phyloP scores from a whole-genome alignment of 2,329 filamentous ascomycete species.

The Amesomyces nigricolor region DNA sequence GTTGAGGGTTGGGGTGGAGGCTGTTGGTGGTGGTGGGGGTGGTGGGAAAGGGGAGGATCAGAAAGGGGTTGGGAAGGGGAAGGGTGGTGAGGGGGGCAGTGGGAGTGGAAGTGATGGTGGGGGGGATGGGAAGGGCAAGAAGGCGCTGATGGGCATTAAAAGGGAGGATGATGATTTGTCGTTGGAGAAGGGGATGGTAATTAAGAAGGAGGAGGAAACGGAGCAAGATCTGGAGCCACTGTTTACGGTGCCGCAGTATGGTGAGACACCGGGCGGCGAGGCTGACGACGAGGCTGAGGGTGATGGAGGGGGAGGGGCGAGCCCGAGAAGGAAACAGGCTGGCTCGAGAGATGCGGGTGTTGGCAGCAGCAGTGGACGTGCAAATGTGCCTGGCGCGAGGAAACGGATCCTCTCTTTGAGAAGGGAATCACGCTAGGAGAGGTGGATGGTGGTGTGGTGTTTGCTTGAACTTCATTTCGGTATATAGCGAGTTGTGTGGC shows the following conservation, averaged over 20 bases:
- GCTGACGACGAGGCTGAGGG: constrained; percentile 38
- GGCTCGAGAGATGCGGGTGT: background rate
- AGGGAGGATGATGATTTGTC: background rate
- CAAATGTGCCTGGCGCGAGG: too few relatives aligned
- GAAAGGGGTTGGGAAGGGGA: background rate
- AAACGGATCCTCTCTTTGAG: too few relatives aligned
- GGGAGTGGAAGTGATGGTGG: background rate
- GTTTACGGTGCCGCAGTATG: constrained; percentile 10
- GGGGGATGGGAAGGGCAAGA: background rate
- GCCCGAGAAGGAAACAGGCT: constrained; percentile 4
- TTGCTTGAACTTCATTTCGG: too few relatives aligned
- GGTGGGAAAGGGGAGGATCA: constrained; percentile 43
- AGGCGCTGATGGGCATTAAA: background rate
- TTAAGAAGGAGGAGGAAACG: constrained; percentile 33
- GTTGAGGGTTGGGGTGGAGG: too few relatives aligned
- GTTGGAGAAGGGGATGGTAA: constrained; percentile 25
- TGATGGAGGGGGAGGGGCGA: background rate
- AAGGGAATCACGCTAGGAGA: too few relatives aligned
- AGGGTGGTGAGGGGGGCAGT: background rate
- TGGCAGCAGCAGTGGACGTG: too few relatives aligned
- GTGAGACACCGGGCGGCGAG: constrained; percentile 39
- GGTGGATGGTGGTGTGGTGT: too few relatives aligned
- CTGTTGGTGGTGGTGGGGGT: constrained; percentile 54
- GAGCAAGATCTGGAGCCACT: background rate
- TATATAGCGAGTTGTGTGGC: too few relatives aligned